Evolutionary conservation across 805 yeast genomes (phyloP), one percentile per base, ranked within the genome.

Genomic region (Torulaspora franciscae): DNA sequence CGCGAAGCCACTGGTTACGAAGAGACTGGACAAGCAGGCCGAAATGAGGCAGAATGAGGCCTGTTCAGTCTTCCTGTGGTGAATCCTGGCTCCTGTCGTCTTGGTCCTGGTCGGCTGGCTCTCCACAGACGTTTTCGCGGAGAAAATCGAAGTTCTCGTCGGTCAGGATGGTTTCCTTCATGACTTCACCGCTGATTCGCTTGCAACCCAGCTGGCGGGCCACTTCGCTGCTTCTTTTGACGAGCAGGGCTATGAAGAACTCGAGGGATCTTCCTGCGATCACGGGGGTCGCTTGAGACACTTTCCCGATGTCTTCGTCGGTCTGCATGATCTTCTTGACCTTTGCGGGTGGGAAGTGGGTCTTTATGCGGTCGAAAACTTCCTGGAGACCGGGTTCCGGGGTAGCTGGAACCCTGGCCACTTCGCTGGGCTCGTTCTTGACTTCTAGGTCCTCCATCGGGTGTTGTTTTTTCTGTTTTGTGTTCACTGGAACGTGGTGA

Each of bases 251-350:
- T 76, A 93, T 79, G 63, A 93, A 93, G 49, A 88, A 76, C 68
- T 93, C 98, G 42, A 93, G 72, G 0, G 99, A 96, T 50, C 96
- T 77, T 6, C 98, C 97, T 7, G 93, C 96, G 13, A 91, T 91
- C n/a, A 91, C 85, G 0, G 99, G 99, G 2, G 99, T 95, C 1
- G 96, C 97, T 61, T 90, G 97, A 3, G 99, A 96, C 4, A 93
- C 98, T 62, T 93, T 93, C 2, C 99, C 99, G 36, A 93, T 90
- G 52, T 93, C 99, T 52, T 93, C 99, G 66, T 93, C 99, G 24
- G 95, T 82, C 62, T 93, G 99, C 96, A 93, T 91, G 47, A 93
- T 79, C 58, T 93, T 87, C 71, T 93, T 93, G 58, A 93, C 89
- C 51, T 98, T 79, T 2, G 98, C 98, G 4, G 89, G 85, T 4